phyloP scores from a whole-genome alignment of 2,329 filamentous ascomycete species.

The Colletotrichum melonis region DNA sequence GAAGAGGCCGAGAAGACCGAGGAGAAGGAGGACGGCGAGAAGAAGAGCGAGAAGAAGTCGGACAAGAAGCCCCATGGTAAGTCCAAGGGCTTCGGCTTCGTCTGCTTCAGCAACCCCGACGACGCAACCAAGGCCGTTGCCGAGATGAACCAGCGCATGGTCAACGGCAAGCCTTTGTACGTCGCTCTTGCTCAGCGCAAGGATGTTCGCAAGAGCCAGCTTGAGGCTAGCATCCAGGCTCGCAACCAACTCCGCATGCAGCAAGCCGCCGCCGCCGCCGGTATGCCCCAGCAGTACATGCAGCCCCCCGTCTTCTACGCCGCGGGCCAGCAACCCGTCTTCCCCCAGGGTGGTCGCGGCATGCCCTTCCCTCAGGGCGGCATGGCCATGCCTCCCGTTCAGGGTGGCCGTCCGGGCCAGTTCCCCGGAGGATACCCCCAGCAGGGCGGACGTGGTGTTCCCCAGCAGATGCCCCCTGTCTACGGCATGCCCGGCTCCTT shows the following conservation, averaged over 20 bases:
- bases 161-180: constrained; percentile 95
- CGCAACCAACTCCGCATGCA: constrained; percentile 99
- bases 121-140: constrained; percentile 99
- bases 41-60: constrained; percentile 69
- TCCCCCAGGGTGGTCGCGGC: constrained; percentile 73
- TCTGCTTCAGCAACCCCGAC: constrained; percentile 99
- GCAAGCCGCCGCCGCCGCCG: constrained; percentile 91
- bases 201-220: constrained; percentile 99
- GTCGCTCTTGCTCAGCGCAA: constrained; percentile 99
- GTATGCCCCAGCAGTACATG: constrained; percentile 90
- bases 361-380: constrained; percentile 74
- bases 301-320: constrained; percentile 93
- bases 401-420: constrained; percentile 85
- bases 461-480: constrained; percentile 88
- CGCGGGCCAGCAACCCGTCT: constrained; percentile 80
- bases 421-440: constrained; percentile 87
- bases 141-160: constrained; percentile 99
- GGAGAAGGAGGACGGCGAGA: constrained; percentile 64
- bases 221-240: constrained; percentile 98
- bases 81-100: constrained; percentile 99
- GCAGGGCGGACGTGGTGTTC: constrained; percentile 88
- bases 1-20: constrained; percentile 58
- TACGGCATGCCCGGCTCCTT: constrained; percentile 85
- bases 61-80: constrained; percentile 82
- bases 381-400: constrained; percentile 77